Conservation (phyloP, 2,329 filamentous ascomycete genomes). For the Acrocalymma vagum region DNA sequence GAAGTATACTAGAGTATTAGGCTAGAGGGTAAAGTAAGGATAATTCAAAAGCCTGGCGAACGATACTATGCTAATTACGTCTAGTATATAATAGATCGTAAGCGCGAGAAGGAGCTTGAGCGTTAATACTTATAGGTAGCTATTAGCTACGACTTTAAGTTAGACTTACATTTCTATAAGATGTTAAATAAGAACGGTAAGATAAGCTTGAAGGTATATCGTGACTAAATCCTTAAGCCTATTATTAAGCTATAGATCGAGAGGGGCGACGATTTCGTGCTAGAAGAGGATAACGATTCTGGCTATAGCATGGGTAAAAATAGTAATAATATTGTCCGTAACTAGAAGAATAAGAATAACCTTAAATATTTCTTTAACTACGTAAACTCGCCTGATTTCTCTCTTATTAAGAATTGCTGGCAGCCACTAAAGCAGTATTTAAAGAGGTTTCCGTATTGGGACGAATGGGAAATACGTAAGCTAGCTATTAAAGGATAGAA, state of each 20-base stretch:
- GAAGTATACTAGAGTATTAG: constrained; percentile 5
- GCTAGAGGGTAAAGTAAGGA: not conserved
- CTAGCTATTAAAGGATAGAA: constrained; percentile 4
- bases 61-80: constrained; percentile 1
- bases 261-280: not conserved
- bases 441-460: constrained; percentile 2
- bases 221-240: constrained; percentile 10
- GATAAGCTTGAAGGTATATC: constrained; percentile 7
- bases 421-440: constrained; percentile 11
- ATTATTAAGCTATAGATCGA: constrained; percentile 9
- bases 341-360: constrained; percentile 5
- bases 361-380: constrained; percentile 15
- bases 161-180: constrained; percentile 2
- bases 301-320: not conserved
- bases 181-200: constrained; percentile 9
- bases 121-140: not conserved
- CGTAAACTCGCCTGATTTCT: constrained; percentile 6
- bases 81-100: not conserved
- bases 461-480: constrained; percentile 2
- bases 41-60: constrained; percentile 3
- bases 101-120: not conserved
- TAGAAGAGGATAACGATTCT: constrained; percentile 6
- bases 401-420: constrained; percentile 17
- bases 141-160: constrained; percentile 6
- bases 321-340: constrained; percentile 5